Base-by-base conservation (phyloP, 1,284 basidiomycete genomes). In the Stygiomarasmius scandens region DNA sequence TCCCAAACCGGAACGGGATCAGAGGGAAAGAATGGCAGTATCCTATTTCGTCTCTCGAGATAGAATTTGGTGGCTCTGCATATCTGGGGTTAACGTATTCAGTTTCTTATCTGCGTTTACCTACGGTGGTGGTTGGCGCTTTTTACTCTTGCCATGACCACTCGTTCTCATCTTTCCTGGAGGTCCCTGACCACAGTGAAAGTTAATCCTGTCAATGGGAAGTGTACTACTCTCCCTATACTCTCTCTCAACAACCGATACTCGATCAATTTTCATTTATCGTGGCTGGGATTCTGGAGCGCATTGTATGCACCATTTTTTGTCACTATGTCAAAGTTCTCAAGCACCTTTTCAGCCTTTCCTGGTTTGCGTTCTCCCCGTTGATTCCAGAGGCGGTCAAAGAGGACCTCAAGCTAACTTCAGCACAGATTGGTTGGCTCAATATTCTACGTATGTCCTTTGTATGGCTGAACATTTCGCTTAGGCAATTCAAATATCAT, bases 281-380 rank as follows among this genome's bases (percentile, higher is more conserved):
- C 83, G 19, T 84, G 79, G 75, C 68, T 80, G 59, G 74, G 70
- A 32, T 82, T 77, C 69, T 77, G 79, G 62, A 68, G 75, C 3
- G 79, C 79, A 6, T 49, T 49, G 48, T 49, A 29, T 12, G 48
- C n/a, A n/a, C n/a, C n/a, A n/a, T 49, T 73, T 73, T 69, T n/a
- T n/a, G n/a, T n/a, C n/a, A n/a, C n/a, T n/a, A n/a, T n/a, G n/a
- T n/a, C n/a, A n/a, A n/a, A n/a, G 5, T 32, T 32, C 29, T 32
- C 29, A 32, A 32, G 12, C 29, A 32, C 24, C 12, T 11, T 60
- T 54, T 65, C 19, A 60, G 56, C 5, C 66, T 85, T 20, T 80
- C 83, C 14, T 89, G 86, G 86, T 89, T 88, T 60, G 85, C 85
- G 0, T 87, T 87, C 65, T 75, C 84, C 16, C 85, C 85, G 0